These are phyloP conservation scores for Aureobasidium sp. DNA, from an alignment of 2,329 filamentous ascomycete species.

Conservation along the genomic window DNA sequence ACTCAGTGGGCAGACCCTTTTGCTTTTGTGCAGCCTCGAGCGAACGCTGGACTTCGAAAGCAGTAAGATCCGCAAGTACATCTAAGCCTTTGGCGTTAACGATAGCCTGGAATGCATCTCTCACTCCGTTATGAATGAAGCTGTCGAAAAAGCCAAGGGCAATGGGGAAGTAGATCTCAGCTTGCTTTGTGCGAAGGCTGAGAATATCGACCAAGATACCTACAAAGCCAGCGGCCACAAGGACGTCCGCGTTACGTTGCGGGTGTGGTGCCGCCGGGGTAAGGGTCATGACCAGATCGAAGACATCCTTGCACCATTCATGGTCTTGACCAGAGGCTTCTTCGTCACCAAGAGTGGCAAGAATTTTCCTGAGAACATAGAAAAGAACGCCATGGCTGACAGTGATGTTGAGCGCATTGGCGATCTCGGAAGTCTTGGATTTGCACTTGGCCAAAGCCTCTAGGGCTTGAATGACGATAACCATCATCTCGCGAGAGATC, in stretches of 20 bases:
- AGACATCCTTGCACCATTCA: constrained; percentile 84
- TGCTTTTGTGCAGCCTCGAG: constrained; percentile 59
- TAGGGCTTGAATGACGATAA: constrained; percentile 70
- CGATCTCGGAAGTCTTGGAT: constrained; percentile 70
- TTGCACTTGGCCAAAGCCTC: constrained; percentile 80
- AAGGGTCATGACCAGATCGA: constrained; percentile 78
- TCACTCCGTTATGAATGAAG: constrained; percentile 70
- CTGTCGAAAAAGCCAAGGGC: constrained; percentile 83
- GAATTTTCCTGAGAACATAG: constrained; percentile 84
- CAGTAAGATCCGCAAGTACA: constrained; percentile 79
- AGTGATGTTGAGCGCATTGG: constrained; percentile 85
- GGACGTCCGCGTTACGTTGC: constrained; percentile 64
- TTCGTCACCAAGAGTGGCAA: constrained; percentile 68
- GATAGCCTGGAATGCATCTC: constrained; percentile 76
- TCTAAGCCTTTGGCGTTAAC: constrained; percentile 79
- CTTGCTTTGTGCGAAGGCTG: constrained; percentile 70
- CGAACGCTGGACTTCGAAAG: constrained; percentile 67
- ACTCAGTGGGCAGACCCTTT: constrained; percentile 64
- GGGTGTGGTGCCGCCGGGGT: constrained; percentile 51
- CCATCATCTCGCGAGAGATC: constrained; percentile 71
- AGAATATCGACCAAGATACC: constrained; percentile 86
- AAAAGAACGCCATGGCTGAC: constrained; percentile 94
- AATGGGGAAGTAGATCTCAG: constrained; percentile 75
- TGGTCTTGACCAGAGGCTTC: constrained; percentile 59
- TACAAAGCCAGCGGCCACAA: constrained; percentile 83